phyloP scores from a whole-genome alignment of 129 eudicot genomes.

The Centaurea solstitialis region DNA sequence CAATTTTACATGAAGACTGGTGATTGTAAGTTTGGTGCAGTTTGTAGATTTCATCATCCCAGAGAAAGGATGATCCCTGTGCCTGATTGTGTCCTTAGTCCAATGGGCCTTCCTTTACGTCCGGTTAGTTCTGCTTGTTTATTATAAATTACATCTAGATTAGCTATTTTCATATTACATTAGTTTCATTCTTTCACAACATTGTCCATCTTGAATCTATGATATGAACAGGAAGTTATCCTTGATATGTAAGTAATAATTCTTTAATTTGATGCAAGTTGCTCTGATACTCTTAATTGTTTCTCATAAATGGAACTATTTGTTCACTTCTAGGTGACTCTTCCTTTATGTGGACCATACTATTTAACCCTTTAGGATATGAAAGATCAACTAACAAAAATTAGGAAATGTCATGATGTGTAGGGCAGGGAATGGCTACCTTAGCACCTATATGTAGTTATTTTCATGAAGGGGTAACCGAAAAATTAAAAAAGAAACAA shows the following conservation, averaged over 20 bases:
- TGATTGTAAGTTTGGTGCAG: conserved; percentile 97
- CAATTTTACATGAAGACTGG: conserved; percentile 98
- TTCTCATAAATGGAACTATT: neutral
- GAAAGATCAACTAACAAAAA: too few relatives aligned
- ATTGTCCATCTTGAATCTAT: neutral
- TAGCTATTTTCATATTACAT: neutral
- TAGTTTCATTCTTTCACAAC: neutral
- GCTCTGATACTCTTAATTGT: neutral
- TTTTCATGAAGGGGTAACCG: too few relatives aligned
- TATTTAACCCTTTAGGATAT: too few relatives aligned
- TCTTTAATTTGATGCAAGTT: neutral
- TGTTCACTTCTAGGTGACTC: too few relatives aligned
- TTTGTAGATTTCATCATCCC: conserved; percentile 96
- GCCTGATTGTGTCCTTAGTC: conserved; percentile 89
- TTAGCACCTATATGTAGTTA: too few relatives aligned
- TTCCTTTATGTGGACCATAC: too few relatives aligned
- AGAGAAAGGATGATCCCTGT: conserved; percentile 77
- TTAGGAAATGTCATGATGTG: too few relatives aligned
- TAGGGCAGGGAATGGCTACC: too few relatives aligned
- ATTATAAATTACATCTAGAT: neutral
- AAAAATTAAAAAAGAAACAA: neutral
- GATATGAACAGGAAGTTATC: neutral
- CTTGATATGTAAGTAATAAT: neutral
- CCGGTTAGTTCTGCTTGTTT: conserved; percentile 55
- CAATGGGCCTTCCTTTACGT: conserved; percentile 92